Evolutionary conservation across 345 rosid genomes (phyloP), one percentile per base, ranked within the genome.

Genomic region (Lepidium africanum): DNA sequence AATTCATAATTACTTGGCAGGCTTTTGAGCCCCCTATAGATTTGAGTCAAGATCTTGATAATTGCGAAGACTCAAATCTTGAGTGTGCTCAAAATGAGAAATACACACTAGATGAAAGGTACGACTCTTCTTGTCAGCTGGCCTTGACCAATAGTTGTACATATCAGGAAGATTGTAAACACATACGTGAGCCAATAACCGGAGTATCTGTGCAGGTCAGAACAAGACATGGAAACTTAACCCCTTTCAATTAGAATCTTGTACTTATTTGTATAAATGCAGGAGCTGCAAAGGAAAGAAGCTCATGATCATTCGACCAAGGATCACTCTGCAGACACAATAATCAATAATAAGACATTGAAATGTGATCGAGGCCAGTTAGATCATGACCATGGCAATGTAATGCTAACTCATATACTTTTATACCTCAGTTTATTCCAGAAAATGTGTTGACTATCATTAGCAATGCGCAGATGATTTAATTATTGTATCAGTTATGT

Each of bases 1-100:
- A 45, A 58, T 60, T 65, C 32, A 17, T 70, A 60, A 74, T 49
- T 76, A 15, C 65, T 60, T 79, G 77, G 77, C 84, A 94, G 99
- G 93, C 88, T 75, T 94, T 94, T 83, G 97, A 91, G 52, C 96
- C 99, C n/a, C 99, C 99, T 41, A 70, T 91, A 53, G 97, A 91
- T 81, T 80, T 94, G 96, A 87, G 90, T 85, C 87, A 80, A 69
- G 95, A 82, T 67, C 61, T 73, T 71, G 91, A 83, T 70, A 41
- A 49, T 69, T 79, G 67, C 67, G 86, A 78, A 61, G 84, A 82
- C 60, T 64, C 80, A 23, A 70, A 70, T 53, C 67, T 71, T 49
- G 84, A 84, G 10, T 71, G 67, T 55, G 75, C 77, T 62, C 81
- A 73, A 50, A 42, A 80, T 79, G 86, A 82, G 63, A 67, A 73